Evolutionary conservation across 1,284 basidiomycete species (phyloP).

Genomic region (Phylloporus sp.): DNA sequence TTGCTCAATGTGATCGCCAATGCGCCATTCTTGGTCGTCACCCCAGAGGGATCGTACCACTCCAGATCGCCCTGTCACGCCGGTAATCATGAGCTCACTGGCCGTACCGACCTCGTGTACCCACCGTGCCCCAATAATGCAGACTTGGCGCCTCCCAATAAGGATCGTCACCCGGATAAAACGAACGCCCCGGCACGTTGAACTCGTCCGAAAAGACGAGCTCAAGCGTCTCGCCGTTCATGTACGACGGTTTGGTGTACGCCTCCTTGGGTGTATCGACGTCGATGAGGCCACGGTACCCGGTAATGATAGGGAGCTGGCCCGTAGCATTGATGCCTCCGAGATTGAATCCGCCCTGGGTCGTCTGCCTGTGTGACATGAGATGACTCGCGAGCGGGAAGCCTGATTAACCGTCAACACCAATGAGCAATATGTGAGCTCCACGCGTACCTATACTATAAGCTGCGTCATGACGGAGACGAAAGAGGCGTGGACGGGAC

Average conservation of each 20-base stretch:
- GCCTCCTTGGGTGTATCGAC: constrained; percentile 69
- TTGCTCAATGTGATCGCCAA: constrained; percentile 60
- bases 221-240: constrained; percentile 49
- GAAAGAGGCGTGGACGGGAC: constrained; percentile 16
- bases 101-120: background rate
- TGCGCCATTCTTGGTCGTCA: constrained; percentile 66
- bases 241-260: constrained; percentile 62
- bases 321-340: constrained; percentile 57
- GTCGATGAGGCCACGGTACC: constrained; percentile 78
- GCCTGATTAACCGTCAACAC: constrained; percentile 18
- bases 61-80: constrained; percentile 45
- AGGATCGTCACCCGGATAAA: constrained; percentile 57
- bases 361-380: constrained; percentile 42
- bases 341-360: constrained; percentile 51
- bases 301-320: constrained; percentile 66
- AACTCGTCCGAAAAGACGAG: constrained; percentile 77
- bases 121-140: constrained; percentile 67
- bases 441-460: constrained; percentile 27
- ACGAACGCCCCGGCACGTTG: constrained; percentile 60
- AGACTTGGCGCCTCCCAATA: constrained; percentile 74
- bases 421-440: background rate
- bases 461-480: constrained; percentile 5
- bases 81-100: constrained; percentile 10
- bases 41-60: constrained; percentile 67
- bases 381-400: constrained; percentile 42